These are phyloP conservation scores for Phyllosticta paracitricarpa DNA, from an alignment of 2,329 filamentous ascomycete species.

Conservation along the genomic window DNA sequence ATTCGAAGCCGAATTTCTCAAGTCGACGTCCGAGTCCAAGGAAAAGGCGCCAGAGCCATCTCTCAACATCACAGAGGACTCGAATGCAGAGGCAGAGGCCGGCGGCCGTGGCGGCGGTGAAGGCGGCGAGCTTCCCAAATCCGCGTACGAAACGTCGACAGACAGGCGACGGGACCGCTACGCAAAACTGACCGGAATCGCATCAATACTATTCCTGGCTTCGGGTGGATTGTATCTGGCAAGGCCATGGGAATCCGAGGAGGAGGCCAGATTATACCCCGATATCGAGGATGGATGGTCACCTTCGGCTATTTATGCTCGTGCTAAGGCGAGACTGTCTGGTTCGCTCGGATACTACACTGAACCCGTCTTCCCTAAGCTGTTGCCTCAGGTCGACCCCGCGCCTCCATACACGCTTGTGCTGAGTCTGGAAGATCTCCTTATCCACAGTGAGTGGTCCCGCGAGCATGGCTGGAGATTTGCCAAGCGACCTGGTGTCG, in stretches of 20 bases:
- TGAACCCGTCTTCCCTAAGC: constrained; percentile 87
- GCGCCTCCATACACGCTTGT: constrained; percentile 87
- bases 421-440: constrained; percentile 82
- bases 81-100: constrained; percentile 33
- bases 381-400: constrained; percentile 73
- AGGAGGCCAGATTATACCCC: constrained; percentile 58
- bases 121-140: constrained; percentile 60
- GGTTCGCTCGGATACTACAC: constrained; percentile 86
- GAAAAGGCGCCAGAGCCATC: constrained; percentile 11
- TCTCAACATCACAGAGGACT: constrained; percentile 46
- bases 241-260: constrained; percentile 71
- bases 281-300: constrained; percentile 75
- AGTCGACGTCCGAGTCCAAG: constrained; percentile 23
- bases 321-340: constrained; percentile 62
- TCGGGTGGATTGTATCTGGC: constrained; percentile 65
- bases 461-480: constrained; percentile 91
- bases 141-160: constrained; percentile 80
- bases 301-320: constrained; percentile 65
- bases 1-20: constrained; percentile 62
- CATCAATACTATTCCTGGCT: constrained; percentile 47
- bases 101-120: constrained; percentile 43
- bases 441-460: constrained; percentile 91
- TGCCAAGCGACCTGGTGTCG: constrained; percentile 86
- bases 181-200: constrained; percentile 63
- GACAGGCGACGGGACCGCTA: constrained; percentile 71